Percentiles rank a stretch among this genome's conserved stretches.
Evolutionary conservation across 108 stramenopile genomes (phyloP).

Genomic region (Skeletonema costatum): DNA sequence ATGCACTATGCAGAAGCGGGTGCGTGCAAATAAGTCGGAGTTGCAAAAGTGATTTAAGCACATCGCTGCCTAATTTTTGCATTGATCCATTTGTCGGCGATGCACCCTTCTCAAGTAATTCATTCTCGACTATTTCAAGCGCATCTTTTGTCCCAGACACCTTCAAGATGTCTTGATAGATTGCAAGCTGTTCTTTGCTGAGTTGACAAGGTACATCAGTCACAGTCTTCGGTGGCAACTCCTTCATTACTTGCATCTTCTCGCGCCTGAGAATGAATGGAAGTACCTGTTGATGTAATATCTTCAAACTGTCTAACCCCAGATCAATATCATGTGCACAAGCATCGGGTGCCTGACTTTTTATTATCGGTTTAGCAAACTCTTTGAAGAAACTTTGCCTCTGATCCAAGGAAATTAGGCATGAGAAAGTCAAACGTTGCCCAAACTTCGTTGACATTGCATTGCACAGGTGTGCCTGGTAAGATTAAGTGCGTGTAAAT

Average conservation of each 20-base stretch:
- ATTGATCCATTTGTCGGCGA: conserved; percentile 2
- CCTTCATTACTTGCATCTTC: conserved; percentile 93
- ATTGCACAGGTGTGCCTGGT: conserved; percentile 92
- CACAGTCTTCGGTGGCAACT: conserved; percentile 94
- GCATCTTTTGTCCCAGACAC: conserved; percentile 49
- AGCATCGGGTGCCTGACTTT: conserved; percentile 66
- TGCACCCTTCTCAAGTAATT: conserved; percentile 9
- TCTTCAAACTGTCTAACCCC: conserved; percentile 80
- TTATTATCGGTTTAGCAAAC: conserved; percentile 83
- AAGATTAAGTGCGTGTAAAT: conserved; percentile 27
- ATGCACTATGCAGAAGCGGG: conserved; percentile 57
- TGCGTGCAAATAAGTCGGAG: conserved; percentile 89
- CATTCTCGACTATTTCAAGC: conserved; percentile 30
- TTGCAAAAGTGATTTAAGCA: conserved; percentile 72
- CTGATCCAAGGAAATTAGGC: conserved; percentile 93
- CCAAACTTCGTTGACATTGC: conserved; percentile 98
- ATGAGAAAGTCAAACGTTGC: conserved; percentile 97
- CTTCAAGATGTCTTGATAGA: conserved; percentile 63
- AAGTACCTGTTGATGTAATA: conserved; percentile 90
- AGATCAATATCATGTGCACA: conserved; percentile 54
- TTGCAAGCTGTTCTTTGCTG: conserved; percentile 58
- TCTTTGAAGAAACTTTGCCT: conserved; percentile 73
- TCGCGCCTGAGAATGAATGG: conserved; percentile 94
- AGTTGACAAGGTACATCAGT: conserved; percentile 83
- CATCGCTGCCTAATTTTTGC: conserved; percentile 48